These are phyloP conservation scores for Gypsophila paniculata DNA, from an alignment of 179 eudicot species.

Conservation along the genomic window DNA sequence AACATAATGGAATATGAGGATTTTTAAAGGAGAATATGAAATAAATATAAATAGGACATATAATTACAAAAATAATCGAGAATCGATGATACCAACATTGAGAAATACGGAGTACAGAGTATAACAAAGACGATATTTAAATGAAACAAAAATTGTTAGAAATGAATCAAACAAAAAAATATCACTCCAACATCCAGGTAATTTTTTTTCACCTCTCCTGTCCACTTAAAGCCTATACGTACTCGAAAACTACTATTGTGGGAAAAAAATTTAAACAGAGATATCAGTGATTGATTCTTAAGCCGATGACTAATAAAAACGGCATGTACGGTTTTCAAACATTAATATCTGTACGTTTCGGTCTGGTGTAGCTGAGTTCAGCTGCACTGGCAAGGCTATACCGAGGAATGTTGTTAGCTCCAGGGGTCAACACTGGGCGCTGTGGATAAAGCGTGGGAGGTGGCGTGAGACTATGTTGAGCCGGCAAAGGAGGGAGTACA, in stretches of 20 bases:
- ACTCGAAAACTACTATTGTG: background rate
- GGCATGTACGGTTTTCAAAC: constrained; percentile 40
- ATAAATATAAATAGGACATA: background rate
- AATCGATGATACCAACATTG: background rate
- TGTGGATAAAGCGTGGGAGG: constrained; percentile 97
- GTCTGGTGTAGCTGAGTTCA: constrained; percentile 55
- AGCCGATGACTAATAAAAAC: constrained; percentile 1
- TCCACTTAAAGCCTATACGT: constrained; percentile 1
- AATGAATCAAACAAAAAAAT: background rate
- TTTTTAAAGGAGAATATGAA: background rate
- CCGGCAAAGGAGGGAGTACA: constrained; percentile 83
- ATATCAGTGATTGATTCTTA: background rate
- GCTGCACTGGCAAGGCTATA: constrained; percentile 46
- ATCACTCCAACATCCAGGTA: background rate
- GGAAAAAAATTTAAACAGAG: background rate
- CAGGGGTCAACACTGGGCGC: constrained; percentile 85
- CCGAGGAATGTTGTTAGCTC: constrained; percentile 61
- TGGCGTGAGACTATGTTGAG: constrained; percentile 88
- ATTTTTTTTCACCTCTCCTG: background rate
- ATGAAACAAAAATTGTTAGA: background rate
- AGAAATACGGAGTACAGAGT: background rate
- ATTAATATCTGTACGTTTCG: constrained; percentile 84
- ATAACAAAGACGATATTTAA: background rate
- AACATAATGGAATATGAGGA: background rate
- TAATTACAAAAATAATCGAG: background rate